Base-by-base conservation (phyloP, 768 basidiomycete species). In the Naganishia antarctica region DNA sequence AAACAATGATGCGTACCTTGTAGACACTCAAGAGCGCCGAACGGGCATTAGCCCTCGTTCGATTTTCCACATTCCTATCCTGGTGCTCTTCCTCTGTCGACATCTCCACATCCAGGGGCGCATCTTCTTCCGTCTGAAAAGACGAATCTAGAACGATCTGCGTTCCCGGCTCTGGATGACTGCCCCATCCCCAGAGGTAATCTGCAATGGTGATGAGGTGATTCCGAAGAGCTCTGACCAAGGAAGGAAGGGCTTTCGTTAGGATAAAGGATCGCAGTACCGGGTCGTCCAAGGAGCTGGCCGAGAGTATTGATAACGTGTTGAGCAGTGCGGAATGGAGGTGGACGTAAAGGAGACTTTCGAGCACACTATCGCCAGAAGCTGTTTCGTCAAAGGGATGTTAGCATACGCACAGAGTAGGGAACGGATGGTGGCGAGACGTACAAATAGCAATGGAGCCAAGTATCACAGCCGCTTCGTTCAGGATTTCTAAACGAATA, bases 371-470 rank as follows among this genome's bases (percentile, higher is more conserved):
- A 31, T 53, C 50, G n/a, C 58, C 46, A 32, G 53, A 26, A 21
- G 62, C 62, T 63, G 23, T 11, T 21, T 23, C 1, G n/a, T 8
- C 9, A 31, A 15, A n/a, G 51, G n/a, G 28, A 53, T 13, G 26
- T 28, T 26, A 7, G 34, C 7, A 16, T 34, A 28, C 16, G 25
- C 48, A 37, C 18, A 13, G 21, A 21, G 28, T 28, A 16, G 7
- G 4, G 5, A 41, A n/a, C 3, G 28, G 21, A 13, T 11, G 18
- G 21, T 49, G 16, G 3, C 16, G 11, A 7, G 41, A 58, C 71
- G 59, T 43, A 73, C 74, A 72, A 66, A 74, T 77, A 4, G 71
- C 69, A 15, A 77, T 51, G 23, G 76, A 67, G 26, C 74, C 76
- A 8, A 77, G 59, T 34, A 77, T 75, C 4, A 75, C 74, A 23